Base-by-base conservation (phyloP, 176 grass and related monocot genomes). In the Bromus sterilis region DNA sequence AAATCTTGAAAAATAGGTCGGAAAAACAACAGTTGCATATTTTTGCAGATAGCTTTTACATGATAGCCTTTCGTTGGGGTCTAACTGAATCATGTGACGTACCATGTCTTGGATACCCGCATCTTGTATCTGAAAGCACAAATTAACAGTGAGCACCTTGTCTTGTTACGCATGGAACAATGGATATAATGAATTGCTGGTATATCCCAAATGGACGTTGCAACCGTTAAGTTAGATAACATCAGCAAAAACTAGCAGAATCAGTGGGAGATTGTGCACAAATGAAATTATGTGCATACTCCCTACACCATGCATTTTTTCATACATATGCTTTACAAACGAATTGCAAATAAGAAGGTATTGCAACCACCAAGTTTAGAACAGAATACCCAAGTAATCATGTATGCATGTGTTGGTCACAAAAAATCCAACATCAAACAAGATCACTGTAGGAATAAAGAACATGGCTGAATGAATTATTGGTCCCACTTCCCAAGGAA, bases 1-100 rank as follows among this genome's bases (percentile, higher is more conserved):
- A 77, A 92, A 98, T 29, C 87, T 81, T 25, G 92, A 93, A 83
- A 98, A 98, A 91, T 98, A 98, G 81, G 74, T 86, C 36, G 95
- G 95, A 66, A 98, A 98, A 63, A 95, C 85, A 75, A 86, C 82
- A 63, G 86, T 87, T 74, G 86, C 88, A 84, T 93, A 98, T 87
- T 84, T 93, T 80, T 98, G 84, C 88, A 98, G 87, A 87, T 95
- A 98, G 46, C 72, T 86, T 86, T 86, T 85, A 83, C 90, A 98
- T 37, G 95, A 82, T 46, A 95, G 75, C 88, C 95, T 95, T 83
- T 91, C 86, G 62, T 89, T 86, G 33, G 95, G 92, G 71, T 98
- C 92, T 66, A 98, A 89, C 82, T 98, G 95, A 74, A 95, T 98
- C 95, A 98, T 98, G 82, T 98, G 92, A 89, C 95, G 92, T 91